phyloP scores from a whole-genome alignment of 169 alveolate species.

The Plasmodium yoelii region DNA sequence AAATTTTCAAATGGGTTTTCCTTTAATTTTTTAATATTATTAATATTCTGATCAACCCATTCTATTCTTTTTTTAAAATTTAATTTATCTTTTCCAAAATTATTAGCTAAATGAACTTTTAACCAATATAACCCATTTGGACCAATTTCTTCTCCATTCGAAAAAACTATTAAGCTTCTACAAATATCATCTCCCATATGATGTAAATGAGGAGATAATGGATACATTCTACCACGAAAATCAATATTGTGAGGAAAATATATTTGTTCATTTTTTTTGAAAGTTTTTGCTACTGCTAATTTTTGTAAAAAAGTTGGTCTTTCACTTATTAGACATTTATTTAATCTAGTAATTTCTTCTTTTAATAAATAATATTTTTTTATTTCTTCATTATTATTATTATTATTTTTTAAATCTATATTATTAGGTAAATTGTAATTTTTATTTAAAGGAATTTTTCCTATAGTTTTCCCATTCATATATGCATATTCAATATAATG shows the following conservation, averaged over 20 bases:
- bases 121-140: conserved; percentile 96
- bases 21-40: conserved; percentile 81
- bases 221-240: conserved; percentile 98
- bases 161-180: conserved; percentile 94
- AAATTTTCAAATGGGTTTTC: conserved; percentile 89
- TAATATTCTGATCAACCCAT: conserved; percentile 88
- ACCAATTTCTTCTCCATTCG: conserved; percentile 93
- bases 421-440: conserved; percentile 70
- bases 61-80: conserved; percentile 88
- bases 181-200: conserved; percentile 96
- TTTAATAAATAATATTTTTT: conserved; percentile 36
- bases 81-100: conserved; percentile 94
- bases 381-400: conserved; percentile 31
- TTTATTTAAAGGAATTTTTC: conserved; percentile 41
- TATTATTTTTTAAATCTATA: conserved; percentile 27
- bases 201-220: conserved; percentile 95
- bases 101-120: conserved; percentile 94
- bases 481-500: conserved; percentile 75
- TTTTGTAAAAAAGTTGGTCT: conserved; percentile 82
- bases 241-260: conserved; percentile 98
- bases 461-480: conserved; percentile 68
- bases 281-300: conserved; percentile 90
- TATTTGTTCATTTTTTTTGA: conserved; percentile 85
- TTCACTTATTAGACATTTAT: conserved; percentile 80
- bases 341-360: conserved; percentile 76